phyloP scores from a whole-genome alignment of 176 grass and related monocot genomes.

The Elymus sibiricus region DNA sequence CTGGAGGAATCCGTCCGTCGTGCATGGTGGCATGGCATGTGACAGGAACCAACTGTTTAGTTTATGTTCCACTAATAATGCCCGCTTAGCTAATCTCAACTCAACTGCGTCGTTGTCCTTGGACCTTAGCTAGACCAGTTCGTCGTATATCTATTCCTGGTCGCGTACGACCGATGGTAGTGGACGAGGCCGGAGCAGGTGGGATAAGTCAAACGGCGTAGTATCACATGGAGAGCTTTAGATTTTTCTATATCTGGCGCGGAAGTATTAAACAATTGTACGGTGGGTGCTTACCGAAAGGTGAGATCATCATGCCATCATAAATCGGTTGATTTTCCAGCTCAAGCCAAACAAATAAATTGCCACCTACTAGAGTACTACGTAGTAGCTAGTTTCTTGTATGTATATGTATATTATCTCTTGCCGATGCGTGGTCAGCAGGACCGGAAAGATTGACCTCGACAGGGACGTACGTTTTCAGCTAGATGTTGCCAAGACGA shows the following conservation, averaged over 20 bases:
- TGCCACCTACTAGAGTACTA: too few relatives aligned
- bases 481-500: not conserved
- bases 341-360: not conserved
- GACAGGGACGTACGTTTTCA: not conserved
- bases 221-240: conserved; percentile 4
- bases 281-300: not conserved
- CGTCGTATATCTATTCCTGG: not conserved
- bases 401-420: not conserved
- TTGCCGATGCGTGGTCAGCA: not conserved
- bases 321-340: not conserved
- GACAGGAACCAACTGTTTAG: too few relatives aligned
- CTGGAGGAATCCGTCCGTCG: too few relatives aligned
- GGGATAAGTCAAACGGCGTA: conserved; percentile 42
- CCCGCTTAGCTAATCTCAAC: too few relatives aligned
- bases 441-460: not conserved
- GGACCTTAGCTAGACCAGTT: not conserved
- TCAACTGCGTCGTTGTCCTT: too few relatives aligned
- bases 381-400: too few relatives aligned
- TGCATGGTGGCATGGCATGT: too few relatives aligned
- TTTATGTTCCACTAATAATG: too few relatives aligned
- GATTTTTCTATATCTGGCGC: not conserved
- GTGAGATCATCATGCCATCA: conserved; percentile 28
- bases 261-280: not conserved
- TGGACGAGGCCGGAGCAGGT: conserved; percentile 29
- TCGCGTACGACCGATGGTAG: not conserved